Evolutionary conservation across 2,329 filamentous ascomycete species (phyloP).

Genomic region (Macrophomina tecta): DNA sequence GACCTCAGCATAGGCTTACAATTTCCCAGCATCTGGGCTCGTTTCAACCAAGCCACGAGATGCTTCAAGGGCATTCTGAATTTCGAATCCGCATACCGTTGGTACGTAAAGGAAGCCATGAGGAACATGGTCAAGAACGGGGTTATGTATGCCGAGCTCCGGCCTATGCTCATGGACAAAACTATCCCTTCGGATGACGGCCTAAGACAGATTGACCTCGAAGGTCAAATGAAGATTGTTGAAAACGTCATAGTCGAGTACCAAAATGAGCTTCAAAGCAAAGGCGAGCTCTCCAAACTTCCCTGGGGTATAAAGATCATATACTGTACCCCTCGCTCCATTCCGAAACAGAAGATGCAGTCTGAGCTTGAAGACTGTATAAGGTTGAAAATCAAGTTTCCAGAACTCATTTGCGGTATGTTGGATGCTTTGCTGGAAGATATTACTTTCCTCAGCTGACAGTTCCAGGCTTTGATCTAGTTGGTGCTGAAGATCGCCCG

Average conservation of each 20-base stretch:
- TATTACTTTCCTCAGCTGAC: neutral
- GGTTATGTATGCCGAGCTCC: conserved; percentile 74
- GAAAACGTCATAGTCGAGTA: conserved; percentile 60
- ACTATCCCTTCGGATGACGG: conserved; percentile 67
- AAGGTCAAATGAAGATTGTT: conserved; percentile 66
- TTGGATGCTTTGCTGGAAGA: neutral
- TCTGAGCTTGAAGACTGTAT: conserved; percentile 67
- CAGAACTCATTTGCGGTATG: conserved; percentile 68
- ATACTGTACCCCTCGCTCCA: conserved; percentile 72
- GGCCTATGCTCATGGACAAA: conserved; percentile 73
- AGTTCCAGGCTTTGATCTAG: conserved; percentile 68
- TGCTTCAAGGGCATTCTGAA: conserved; percentile 77
- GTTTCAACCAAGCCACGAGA: conserved; percentile 72
- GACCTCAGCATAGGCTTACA: neutral
- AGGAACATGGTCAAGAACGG: conserved; percentile 68
- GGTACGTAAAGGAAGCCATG: conserved; percentile 66
- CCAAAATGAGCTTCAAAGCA: conserved; percentile 45
- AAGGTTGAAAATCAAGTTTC: conserved; percentile 62
- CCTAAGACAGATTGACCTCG: conserved; percentile 57
- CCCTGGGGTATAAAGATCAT: conserved; percentile 71
- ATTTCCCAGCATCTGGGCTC: conserved; percentile 55
- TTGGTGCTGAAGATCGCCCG: conserved; percentile 69
- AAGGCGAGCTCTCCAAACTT: conserved; percentile 54
- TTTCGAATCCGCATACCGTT: conserved; percentile 66
- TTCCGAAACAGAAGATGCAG: conserved; percentile 55